Conservation (phyloP, 1,284 basidiomycete species). For the Ceratobasidium sp. region DNA sequence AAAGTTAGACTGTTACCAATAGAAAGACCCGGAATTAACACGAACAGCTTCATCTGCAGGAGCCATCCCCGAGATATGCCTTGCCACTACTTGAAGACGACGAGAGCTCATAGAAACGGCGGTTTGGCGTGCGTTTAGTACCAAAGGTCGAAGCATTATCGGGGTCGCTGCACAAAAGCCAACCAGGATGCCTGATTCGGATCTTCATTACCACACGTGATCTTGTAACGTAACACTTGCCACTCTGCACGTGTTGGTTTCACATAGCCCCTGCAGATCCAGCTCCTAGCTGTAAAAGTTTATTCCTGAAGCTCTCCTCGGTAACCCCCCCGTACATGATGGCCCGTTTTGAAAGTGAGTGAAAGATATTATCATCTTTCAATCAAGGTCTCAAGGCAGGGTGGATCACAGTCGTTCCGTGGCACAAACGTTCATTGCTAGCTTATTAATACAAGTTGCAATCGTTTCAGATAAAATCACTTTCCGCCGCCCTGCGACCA, state of each 20-base stretch:
- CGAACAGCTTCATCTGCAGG: slow-evolving; percentile 16
- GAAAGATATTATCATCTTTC: background rate
- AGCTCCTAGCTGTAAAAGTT: background rate
- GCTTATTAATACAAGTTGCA: slow-evolving; percentile 21
- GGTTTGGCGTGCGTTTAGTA: slow-evolving; percentile 13
- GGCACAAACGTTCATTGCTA: too few species aligned
- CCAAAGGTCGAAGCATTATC: slow-evolving; percentile 25
- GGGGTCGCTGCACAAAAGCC: background rate
- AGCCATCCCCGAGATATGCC: slow-evolving; percentile 23
- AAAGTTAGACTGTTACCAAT: background rate
- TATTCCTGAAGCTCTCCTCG: background rate
- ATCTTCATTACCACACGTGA: slow-evolving; percentile 32
- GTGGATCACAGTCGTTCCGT: too few species aligned
- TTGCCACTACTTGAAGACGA: slow-evolving; percentile 25
- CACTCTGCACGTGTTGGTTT: slow-evolving; percentile 4
- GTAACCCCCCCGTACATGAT: background rate
- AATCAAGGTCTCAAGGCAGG: background rate
- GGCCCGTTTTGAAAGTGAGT: background rate
- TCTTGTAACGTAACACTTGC: background rate
- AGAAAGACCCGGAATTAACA: background rate
- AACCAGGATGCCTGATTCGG: slow-evolving; percentile 5
- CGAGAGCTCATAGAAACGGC: slow-evolving; percentile 26
- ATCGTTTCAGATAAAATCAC: slow-evolving; percentile 9
- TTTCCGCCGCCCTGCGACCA: slow-evolving; percentile 35
- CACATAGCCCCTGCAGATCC: background rate